These are phyloP conservation scores for Sordaria brevicollis DNA, from an alignment of 495 filamentous ascomycete species.

Conservation along the genomic window DNA sequence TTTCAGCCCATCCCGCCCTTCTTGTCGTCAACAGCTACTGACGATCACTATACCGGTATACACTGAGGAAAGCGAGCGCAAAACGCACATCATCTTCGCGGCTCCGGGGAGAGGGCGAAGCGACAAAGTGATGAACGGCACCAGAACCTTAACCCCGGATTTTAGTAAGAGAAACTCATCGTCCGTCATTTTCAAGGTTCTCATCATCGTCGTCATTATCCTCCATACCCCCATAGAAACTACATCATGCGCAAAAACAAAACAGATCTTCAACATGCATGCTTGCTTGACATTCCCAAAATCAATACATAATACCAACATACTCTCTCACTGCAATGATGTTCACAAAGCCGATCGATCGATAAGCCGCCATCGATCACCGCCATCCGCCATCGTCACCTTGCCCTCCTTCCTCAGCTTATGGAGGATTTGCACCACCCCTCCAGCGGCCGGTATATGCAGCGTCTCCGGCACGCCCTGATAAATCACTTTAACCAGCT, in stretches of 20 bases:
- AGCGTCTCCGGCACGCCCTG: conserved; percentile 64
- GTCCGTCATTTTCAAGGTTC: too few species aligned
- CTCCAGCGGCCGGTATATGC: conserved; percentile 59
- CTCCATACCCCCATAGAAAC: neutral
- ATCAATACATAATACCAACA: too few species aligned
- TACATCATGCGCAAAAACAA: neutral
- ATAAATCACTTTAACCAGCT: conserved; percentile 81
- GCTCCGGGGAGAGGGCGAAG: neutral
- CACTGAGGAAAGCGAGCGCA: neutral
- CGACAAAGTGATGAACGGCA: neutral
- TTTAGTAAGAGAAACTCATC: too few species aligned
- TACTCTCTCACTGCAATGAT: too few species aligned
- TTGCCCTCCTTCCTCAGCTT: conserved; percentile 62
- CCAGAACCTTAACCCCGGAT: neutral
- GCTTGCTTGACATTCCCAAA: too few species aligned
- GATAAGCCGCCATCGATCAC: conserved; percentile 45
- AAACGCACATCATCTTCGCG: neutral
- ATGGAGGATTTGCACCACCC: conserved; percentile 54
- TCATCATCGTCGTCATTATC: neutral
- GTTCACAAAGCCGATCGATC: conserved; percentile 33
- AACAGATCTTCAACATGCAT: neutral
- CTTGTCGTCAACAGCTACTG: neutral
- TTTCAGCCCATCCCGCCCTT: neutral
- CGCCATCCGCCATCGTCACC: conserved; percentile 30
- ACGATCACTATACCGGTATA: neutral